Evolutionary conservation across 768 basidiomycete genomes (phyloP).

Genomic region (Hemileccinum rubropunctum): DNA sequence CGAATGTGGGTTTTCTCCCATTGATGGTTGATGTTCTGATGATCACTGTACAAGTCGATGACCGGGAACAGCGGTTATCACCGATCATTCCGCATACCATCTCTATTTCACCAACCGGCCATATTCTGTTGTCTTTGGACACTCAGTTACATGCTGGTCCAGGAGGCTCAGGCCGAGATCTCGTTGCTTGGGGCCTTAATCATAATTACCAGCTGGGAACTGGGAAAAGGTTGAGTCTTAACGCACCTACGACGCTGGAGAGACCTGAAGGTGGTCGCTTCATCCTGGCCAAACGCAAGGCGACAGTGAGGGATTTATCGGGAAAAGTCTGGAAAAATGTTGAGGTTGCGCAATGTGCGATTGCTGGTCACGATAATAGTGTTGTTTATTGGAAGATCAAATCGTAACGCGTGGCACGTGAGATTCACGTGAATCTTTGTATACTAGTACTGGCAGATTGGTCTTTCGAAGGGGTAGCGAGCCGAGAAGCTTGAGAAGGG

Average conservation of each 20-base stretch:
- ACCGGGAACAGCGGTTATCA: conserved; percentile 53
- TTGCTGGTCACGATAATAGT: conserved; percentile 62
- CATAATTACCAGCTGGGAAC: conserved; percentile 74
- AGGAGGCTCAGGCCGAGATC: conserved; percentile 56
- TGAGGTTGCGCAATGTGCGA: conserved; percentile 61
- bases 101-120: conserved; percentile 70
- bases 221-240: conserved; percentile 60
- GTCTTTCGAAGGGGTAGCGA: not conserved
- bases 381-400: conserved; percentile 69
- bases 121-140: conserved; percentile 72
- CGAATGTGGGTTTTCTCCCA: conserved; percentile 64
- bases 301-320: conserved; percentile 58
- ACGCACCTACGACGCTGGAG: conserved; percentile 52
- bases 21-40: conserved; percentile 1
- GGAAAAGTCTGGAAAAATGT: conserved; percentile 61
- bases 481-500: too few relatives aligned
- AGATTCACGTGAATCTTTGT: conserved; percentile 12
- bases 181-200: conserved; percentile 73
- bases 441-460: too few relatives aligned
- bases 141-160: conserved; percentile 48
- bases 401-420: conserved; percentile 18
- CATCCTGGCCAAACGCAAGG: conserved; percentile 52
- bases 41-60: conserved; percentile 52
- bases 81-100: conserved; percentile 63
- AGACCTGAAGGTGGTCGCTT: conserved; percentile 53